Base-by-base conservation (phyloP, 2,329 filamentous ascomycete genomes). In the Rasamsonia emersonii region DNA sequence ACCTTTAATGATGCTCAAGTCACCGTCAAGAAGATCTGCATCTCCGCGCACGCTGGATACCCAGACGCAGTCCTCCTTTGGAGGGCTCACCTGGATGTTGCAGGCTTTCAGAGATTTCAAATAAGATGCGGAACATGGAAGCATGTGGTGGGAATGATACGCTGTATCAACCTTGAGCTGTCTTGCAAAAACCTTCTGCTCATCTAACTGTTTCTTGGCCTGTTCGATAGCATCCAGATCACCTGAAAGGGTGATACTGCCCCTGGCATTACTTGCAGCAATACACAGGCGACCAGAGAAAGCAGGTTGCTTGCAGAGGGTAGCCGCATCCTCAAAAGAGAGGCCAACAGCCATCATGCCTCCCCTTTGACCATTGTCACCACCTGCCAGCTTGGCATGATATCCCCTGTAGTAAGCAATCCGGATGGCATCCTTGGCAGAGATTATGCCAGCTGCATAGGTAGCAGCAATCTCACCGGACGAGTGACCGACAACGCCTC, bases 401-500 rank as follows among this genome's bases (percentile, higher is more conserved):
- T 59, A 41, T 0, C 67, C 67, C 1, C 69, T 61, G 31, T 64
- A 64, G 40, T 67, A 71, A 0, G 67, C 64, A 11, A 62, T 51
- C 0, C 44, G 44, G 3, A 71, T 65, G 3, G 68, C 67, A 8
- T 66, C 61, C 2, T 44, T 29, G 2, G 51, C 52, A 0, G 50
- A 50, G 3, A 75, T 32, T 11, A 59, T 49, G 0, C 67, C 68
- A 0, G 65, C 61, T 0, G 67, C 65, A 39, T 70, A 73, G 0
- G 65, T 69, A 0, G 67, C 67, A 1, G 49, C 66, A 11, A 70
- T 70, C 42, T 71, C 67, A 6, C 67, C 67, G 0, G 59, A 63
- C 0, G 64, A 68, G 42, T 70, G 67, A n/a, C 67, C 66, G 3
- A 67, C 54, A 2, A 64, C 59, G 1, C 51, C 53, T 6, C 30